Conservation (phyloP, 768 basidiomycete genomes). For the Mycena vitilis region DNA sequence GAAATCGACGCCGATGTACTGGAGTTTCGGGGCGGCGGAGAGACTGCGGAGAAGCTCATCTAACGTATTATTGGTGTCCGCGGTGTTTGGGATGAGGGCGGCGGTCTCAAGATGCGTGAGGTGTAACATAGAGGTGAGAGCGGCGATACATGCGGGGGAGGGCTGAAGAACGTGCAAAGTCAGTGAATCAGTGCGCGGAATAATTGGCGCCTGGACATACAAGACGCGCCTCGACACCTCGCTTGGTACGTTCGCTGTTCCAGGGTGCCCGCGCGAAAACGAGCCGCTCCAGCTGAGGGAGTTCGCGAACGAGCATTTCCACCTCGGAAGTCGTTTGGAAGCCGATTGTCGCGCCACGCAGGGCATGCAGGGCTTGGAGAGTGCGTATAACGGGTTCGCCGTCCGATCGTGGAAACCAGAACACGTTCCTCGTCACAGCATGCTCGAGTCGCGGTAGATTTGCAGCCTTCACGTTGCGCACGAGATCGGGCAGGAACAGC, state of each 20-base stretch:
- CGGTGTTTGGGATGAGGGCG: neutral
- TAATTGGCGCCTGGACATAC: neutral
- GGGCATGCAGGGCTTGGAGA: neutral
- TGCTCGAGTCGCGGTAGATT: neutral
- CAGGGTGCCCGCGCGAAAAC: neutral
- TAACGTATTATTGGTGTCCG: neutral
- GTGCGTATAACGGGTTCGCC: too few species aligned
- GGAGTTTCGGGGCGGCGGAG: neutral
- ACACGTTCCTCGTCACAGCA: too few species aligned
- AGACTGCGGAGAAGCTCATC: neutral
- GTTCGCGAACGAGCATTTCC: neutral
- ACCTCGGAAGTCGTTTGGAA: neutral
- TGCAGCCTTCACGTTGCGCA: neutral
- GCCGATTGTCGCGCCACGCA: neutral
- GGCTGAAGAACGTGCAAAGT: neutral
- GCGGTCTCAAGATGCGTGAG: constrained; percentile 1
- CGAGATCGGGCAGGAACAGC: neutral
- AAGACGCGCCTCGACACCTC: neutral
- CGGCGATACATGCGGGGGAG: neutral
- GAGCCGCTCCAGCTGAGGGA: constrained; percentile 3
- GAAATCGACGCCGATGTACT: neutral
- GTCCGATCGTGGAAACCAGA: too few species aligned
- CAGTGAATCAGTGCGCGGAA: too few species aligned
- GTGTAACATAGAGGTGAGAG: neutral
- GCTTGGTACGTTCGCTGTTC: neutral